Conservation (phyloP, 1,284 basidiomycete species). For the Porogramme epimiltina region DNA sequence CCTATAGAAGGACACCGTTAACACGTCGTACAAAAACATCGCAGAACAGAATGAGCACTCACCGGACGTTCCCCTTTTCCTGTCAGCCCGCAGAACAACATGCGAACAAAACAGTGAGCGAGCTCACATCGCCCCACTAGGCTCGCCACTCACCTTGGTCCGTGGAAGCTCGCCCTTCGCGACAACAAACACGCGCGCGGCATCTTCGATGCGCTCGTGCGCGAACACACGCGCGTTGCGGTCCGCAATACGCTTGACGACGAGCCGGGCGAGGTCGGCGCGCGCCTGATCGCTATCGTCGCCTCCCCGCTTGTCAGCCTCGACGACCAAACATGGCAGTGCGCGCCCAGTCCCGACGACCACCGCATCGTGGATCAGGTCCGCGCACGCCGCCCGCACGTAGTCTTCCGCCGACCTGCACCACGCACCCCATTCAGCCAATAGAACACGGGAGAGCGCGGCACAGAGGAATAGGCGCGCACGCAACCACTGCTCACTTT, state of each 20-base stretch:
- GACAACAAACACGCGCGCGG: constrained; percentile 7
- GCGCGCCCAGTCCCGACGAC: constrained; percentile 14
- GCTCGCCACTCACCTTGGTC: not conserved
- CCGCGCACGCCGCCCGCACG: constrained; percentile 11
- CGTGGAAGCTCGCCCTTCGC: constrained; percentile 5
- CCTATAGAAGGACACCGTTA: too few relatives aligned
- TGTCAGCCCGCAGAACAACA: too few relatives aligned
- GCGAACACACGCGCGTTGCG: constrained; percentile 3
- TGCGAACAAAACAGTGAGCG: too few relatives aligned
- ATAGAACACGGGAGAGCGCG: too few relatives aligned
- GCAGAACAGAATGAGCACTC: too few relatives aligned
- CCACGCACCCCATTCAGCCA: too few relatives aligned
- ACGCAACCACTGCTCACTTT: constrained; percentile 4
- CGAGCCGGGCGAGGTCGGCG: not conserved
- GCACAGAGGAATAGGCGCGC: too few relatives aligned
- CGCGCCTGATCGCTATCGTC: not conserved
- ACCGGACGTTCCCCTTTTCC: too few relatives aligned
- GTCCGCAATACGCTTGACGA: not conserved
- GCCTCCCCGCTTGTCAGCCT: not conserved
- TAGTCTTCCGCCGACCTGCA: constrained; percentile 9
- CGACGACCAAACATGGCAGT: constrained; percentile 10
- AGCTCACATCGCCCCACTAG: too few relatives aligned
- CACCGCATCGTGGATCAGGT: constrained; percentile 15
- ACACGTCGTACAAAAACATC: too few relatives aligned
- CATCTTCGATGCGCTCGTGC: constrained; percentile 11